Evolutionary conservation across 2,329 filamentous ascomycete genomes (phyloP).

Genomic region (Arthrobotrys musiformis): DNA sequence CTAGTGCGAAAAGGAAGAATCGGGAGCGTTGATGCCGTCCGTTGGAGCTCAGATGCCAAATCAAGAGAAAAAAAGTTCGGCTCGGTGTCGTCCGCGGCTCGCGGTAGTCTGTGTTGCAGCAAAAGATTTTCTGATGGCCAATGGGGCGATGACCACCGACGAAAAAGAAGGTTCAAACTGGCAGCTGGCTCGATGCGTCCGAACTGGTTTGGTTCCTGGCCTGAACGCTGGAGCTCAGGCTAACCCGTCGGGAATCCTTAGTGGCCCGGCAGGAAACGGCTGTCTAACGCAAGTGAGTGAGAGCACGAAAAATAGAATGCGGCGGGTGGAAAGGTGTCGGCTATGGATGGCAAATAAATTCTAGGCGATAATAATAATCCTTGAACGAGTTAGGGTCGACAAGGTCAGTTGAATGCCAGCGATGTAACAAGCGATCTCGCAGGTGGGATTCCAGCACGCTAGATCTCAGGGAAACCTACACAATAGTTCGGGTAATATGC

Average conservation of each 20-base stretch:
- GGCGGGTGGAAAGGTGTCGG: background rate
- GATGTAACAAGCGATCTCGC: background rate
- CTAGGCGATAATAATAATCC: background rate
- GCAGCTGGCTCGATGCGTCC: background rate
- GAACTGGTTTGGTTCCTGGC: background rate
- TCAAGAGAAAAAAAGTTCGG: slow-evolving; percentile 3
- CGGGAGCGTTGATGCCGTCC: background rate
- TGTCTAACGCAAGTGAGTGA: background rate
- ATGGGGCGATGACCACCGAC: background rate
- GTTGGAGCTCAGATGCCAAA: slow-evolving; percentile 12
- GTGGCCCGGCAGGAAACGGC: slow-evolving; percentile 13
- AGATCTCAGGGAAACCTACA: background rate
- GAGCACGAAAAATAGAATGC: background rate
- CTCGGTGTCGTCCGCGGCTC: background rate
- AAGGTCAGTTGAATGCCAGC: background rate
- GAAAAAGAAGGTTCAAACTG: slow-evolving; percentile 12
- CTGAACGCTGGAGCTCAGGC: background rate
- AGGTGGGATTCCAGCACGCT: too few species aligned
- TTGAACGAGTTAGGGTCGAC: too few species aligned
- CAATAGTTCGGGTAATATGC: background rate
- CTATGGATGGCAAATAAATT: slow-evolving; percentile 3
- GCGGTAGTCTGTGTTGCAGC: slow-evolving; percentile 10
- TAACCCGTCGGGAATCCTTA: background rate
- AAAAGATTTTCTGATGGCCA: slow-evolving; percentile 8
- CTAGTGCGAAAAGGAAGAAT: background rate